These are phyloP conservation scores for Albophoma yamanashiensis DNA, from an alignment of 2,329 filamentous ascomycete species.

Conservation along the genomic window DNA sequence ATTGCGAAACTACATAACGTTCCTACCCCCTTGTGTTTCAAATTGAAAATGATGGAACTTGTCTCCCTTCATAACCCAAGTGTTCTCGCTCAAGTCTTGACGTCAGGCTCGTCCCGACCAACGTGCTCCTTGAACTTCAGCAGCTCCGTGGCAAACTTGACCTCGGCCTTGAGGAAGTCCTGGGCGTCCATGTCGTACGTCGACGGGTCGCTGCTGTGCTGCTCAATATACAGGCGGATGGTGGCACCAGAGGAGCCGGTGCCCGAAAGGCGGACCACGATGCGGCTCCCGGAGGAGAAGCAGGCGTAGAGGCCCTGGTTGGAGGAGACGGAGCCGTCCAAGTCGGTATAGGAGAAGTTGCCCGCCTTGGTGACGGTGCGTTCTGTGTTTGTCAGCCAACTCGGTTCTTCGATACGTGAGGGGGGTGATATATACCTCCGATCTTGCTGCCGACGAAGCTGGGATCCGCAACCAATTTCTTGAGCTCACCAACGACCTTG, in stretches of 20 bases:
- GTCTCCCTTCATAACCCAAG: no score
- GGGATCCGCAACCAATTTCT: conserved; percentile 62
- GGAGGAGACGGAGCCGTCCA: conserved; percentile 91
- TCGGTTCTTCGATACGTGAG: neutral
- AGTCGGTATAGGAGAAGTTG: conserved; percentile 96
- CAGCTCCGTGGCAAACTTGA: conserved; percentile 72
- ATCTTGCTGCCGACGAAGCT: conserved; percentile 76
- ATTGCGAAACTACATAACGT: neutral
- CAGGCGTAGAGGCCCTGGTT: conserved; percentile 94
- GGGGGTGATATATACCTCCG: conserved; percentile 40
- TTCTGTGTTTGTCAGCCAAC: conserved; percentile 24
- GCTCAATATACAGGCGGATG: conserved; percentile 94
- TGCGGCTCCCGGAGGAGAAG: conserved; percentile 89
- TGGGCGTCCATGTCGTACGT: conserved; percentile 78
- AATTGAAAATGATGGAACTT: no score
- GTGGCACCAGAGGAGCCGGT: conserved; percentile 93
- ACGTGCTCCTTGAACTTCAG: conserved; percentile 92
- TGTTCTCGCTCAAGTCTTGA: conserved; percentile 60
- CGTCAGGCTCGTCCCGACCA: conserved; percentile 85
- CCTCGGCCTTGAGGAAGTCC: conserved; percentile 85
- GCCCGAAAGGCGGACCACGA: conserved; percentile 88
- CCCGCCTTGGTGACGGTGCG: conserved; percentile 82
- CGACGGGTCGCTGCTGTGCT: conserved; percentile 73
- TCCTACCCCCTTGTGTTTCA: neutral
- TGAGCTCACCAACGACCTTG: conserved; percentile 76